Evolutionary conservation across 345 rosid species (phyloP), one percentile per base, ranked within the genome.

Genomic region (Murraya koenigii): DNA sequence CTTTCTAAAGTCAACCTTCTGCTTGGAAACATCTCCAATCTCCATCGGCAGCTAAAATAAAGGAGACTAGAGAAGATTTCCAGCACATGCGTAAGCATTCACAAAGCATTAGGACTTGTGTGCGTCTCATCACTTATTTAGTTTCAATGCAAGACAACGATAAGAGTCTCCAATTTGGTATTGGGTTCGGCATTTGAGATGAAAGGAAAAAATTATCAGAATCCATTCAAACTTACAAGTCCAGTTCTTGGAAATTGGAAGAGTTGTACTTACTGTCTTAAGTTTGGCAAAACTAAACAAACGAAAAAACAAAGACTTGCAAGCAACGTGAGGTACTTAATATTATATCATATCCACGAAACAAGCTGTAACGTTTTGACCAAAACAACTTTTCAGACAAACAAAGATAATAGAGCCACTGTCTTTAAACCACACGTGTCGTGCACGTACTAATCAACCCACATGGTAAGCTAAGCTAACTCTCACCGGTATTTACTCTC

Each of bases 291-390:
- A 49, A 17, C 22, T 0, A 0, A 10, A 17, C 22, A 1, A 0
- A 10, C 3, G 10, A 41, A 0, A 2, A 9, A 41, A 41, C 1
- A 13, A 13, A 3, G 49, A 44, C 13, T 44, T 3, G 49, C 0
- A 3, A 44, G 49, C 0, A 3, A 44, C 3, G 17, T 44, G 3
- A 4, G 11, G 0, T 13, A 13, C 49, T 44, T 44, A 44, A 44
- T 13, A 44, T 13, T 13, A 3, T 41, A 41, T 41, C 11, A 11
- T 41, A 41, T 41, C 49, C 49, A 44, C 13, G 17, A 13, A 13
- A 44, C 54, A 22, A 75, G 78, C 64, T 54, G 47, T 30, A 35
- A 52, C 25, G 25, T n/a, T 38, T 66, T 75, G 78, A 75, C 78
- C 78, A 17, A 72, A 32, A 44, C 58, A 58, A 32, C 44, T 13